phyloP scores from a whole-genome alignment of 75 land plant genomes.

The Selaginella moellendorffii region DNA sequence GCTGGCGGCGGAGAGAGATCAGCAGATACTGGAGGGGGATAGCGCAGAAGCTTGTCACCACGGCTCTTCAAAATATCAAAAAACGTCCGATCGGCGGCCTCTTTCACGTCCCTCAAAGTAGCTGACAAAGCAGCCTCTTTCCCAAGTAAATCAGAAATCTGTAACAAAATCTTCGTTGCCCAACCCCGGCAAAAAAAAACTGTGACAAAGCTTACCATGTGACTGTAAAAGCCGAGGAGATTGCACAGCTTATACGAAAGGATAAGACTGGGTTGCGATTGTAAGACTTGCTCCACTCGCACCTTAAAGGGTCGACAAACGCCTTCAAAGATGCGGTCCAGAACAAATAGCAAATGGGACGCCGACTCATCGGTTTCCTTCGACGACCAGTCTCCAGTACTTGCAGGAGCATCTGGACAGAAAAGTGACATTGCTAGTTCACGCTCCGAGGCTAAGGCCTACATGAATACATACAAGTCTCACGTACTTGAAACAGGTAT shows the following conservation, averaged over 20 bases:
- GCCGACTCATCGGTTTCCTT: slow-evolving; percentile 25
- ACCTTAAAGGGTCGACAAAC: slow-evolving; percentile 98
- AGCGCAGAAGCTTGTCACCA: slow-evolving; percentile 80
- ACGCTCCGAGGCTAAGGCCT: slow-evolving; percentile 96
- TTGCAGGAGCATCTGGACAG: slow-evolving; percentile 81
- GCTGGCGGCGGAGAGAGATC: slow-evolving; percentile 95
- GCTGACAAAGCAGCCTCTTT: slow-evolving; percentile 68
- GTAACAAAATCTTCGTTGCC: background rate
- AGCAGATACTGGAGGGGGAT: slow-evolving; percentile 72
- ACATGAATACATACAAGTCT: background rate
- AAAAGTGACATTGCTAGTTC: slow-evolving; percentile 68
- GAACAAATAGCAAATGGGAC: slow-evolving; percentile 54
- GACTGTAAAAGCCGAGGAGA: slow-evolving; percentile 68
- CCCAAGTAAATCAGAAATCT: slow-evolving; percentile 85
- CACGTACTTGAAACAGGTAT: no score
- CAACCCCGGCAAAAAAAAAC: slow-evolving; percentile 14
- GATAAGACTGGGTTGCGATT: slow-evolving; percentile 79
- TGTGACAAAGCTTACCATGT: slow-evolving; percentile 43
- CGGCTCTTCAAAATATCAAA: slow-evolving; percentile 70
- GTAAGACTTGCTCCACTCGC: slow-evolving; percentile 95
- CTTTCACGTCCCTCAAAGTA: slow-evolving; percentile 59
- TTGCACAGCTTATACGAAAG: slow-evolving; percentile 80
- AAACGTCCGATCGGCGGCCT: slow-evolving; percentile 78
- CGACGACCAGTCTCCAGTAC: slow-evolving; percentile 27
- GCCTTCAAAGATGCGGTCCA: slow-evolving; percentile 95